Base-by-base conservation (phyloP, 768 basidiomycete species). In the Phaeotremella fagi region DNA sequence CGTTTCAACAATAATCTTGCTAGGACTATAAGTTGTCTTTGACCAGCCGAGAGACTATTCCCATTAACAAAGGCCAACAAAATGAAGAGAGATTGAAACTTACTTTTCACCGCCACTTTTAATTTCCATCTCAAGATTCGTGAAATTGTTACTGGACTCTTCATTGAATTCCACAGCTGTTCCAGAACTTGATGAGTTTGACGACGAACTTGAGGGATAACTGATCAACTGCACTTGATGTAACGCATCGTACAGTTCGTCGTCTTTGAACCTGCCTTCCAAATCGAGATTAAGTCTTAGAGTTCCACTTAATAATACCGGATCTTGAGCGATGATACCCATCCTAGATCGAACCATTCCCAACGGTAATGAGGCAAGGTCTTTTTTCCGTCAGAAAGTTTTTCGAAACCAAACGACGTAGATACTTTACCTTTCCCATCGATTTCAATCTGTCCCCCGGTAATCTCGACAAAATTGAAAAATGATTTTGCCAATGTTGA, bases 321-420 rank as follows among this genome's bases (percentile, higher is more conserved):
- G 63, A 38, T 71, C 70, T 48, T 73, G 70, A 11, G 67, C 65
- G 31, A 71, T 71, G 52, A 73, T 71, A 20, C 66, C 66, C 31
- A 73, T 50, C n/a, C 51, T 55, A 1, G 56, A 64, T 2, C 72
- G 44, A 18, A 71, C 66, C 18, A 50, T 45, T 18, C 58, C 50
- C 15, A 73, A 57, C 0, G 63, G 61, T 9, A 73, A 41, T 47
- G 60, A 35, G 3, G 63, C 37, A 41, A 68, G 64, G 42, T 73
- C 69, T 57, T 55, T 16, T 3, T 1, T 12, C 59, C 37, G 53
- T 47, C 51, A n/a, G n/a, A n/a, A n/a, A 9, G 26, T 20, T 35
- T 25, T 24, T 14, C 16, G 22, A 26, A 27, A n/a, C n/a, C n/a
- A n/a, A n/a, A n/a, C n/a, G n/a, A n/a, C n/a, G n/a, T 27, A 18